A percentile compares a stretch with the other conserved stretches of the same genome.
These are phyloP conservation scores for Globisporangium abappressorium DNA, from an alignment of 352 stramenopile species.

Conservation along the genomic window DNA sequence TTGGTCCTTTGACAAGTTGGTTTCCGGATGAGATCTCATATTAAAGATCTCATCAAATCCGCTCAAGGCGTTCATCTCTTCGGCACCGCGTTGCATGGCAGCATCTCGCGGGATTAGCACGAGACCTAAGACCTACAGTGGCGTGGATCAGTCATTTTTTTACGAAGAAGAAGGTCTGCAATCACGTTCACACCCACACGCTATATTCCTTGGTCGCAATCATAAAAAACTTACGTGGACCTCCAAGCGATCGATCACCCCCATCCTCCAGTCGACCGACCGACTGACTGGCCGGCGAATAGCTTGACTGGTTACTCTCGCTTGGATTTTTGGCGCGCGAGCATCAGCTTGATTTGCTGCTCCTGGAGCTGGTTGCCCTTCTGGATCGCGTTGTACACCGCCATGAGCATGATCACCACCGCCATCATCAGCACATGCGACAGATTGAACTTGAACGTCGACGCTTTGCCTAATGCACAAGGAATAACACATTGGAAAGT, in stretches of 20 bases:
- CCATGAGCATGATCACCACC: slow-evolving; percentile 71
- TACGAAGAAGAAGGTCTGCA: no score
- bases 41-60: no score
- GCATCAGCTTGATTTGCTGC: slow-evolving; percentile 51
- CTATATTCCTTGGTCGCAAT: background rate
- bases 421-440: slow-evolving; percentile 81
- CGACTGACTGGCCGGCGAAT: background rate
- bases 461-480: slow-evolving; percentile 45
- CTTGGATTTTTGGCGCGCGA: slow-evolving; percentile 45
- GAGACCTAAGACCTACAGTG: no score
- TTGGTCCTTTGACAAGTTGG: no score
- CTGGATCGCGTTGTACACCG: slow-evolving; percentile 74
- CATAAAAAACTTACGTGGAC: background rate
- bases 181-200: no score
- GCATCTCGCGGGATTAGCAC: no score
- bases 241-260: background rate
- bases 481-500: background rate
- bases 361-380: slow-evolving; percentile 72
- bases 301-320: slow-evolving; percentile 18
- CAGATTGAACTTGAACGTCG: slow-evolving; percentile 77
- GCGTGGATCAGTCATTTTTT: no score
- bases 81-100: no score
- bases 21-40: no score
- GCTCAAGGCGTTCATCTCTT: no score
- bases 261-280: background rate